Evolutionary conservation across 176 grass and related monocot species (phyloP).

Genomic region (Olyra latifolia): DNA sequence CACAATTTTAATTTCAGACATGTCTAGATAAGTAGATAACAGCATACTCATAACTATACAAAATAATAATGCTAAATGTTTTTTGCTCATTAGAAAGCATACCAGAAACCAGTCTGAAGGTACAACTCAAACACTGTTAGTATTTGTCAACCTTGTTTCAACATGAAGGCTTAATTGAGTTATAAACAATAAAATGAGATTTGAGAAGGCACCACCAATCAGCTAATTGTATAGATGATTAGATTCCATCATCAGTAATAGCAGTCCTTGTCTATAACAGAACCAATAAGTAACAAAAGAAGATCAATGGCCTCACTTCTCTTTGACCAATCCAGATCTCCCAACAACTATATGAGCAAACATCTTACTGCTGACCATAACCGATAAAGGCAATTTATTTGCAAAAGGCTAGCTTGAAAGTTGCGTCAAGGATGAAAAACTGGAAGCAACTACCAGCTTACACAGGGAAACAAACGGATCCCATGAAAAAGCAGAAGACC

Average conservation of each 20-base stretch:
- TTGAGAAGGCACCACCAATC: neutral
- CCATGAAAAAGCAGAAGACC: conserved; percentile 3
- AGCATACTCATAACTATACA: conserved; percentile 20
- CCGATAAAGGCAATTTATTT: conserved; percentile 21
- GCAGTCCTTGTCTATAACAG: conserved; percentile 31
- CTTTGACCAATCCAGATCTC: conserved; percentile 17
- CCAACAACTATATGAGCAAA: neutral
- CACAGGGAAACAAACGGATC: neutral
- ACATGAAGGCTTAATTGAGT: conserved; percentile 31
- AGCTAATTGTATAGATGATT: conserved; percentile 31
- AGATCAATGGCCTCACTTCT: conserved; percentile 17
- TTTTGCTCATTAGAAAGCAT: conserved; percentile 32
- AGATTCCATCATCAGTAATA: conserved; percentile 11
- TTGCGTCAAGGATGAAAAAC: conserved; percentile 27
- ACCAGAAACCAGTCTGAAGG: conserved; percentile 18
- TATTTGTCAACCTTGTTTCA: conserved; percentile 32
- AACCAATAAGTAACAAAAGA: conserved; percentile 26
- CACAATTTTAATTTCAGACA: neutral
- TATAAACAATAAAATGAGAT: conserved; percentile 39
- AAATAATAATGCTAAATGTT: conserved; percentile 6
- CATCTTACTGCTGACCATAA: conserved; percentile 22
- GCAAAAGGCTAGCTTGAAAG: conserved; percentile 18
- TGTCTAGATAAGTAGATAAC: conserved; percentile 38
- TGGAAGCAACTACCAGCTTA: neutral
- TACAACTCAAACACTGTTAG: neutral